Conservation (phyloP, 306 rosid genomes). For the Alnus rubra region DNA sequence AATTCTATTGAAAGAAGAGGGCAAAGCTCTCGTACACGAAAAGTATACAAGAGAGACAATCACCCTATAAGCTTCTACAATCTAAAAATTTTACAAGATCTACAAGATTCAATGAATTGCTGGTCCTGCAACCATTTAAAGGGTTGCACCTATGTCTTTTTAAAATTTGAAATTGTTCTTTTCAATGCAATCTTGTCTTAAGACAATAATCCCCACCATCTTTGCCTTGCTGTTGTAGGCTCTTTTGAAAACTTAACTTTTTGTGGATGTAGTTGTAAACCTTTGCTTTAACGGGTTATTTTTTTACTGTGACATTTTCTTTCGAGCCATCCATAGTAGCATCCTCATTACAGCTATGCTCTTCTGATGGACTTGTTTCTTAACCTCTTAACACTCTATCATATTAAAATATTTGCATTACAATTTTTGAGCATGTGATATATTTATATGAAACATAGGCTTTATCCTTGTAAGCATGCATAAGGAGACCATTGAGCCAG, state of each 20-base stretch:
- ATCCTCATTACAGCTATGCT: neutral
- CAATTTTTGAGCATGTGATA: neutral
- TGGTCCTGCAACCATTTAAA: neutral
- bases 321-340: neutral
- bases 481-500: neutral
- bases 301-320: neutral
- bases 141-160: neutral
- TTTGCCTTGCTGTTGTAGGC: neutral
- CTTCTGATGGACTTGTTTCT: slow-evolving; percentile 1
- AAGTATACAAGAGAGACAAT: too few relatives aligned
- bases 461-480: neutral
- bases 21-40: too few relatives aligned
- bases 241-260: neutral
- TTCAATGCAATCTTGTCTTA: neutral
- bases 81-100: too few relatives aligned
- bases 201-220: neutral
- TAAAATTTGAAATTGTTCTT: neutral
- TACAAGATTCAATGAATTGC: too few relatives aligned
- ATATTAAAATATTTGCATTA: neutral
- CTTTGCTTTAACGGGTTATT: neutral
- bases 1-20: too few relatives aligned
- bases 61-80: too few relatives aligned
- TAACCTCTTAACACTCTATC: neutral
- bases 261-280: neutral
- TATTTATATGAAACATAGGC: neutral